Percentiles rank a stretch among this genome's conserved stretches.
Conservation (phyloP, 2,329 filamentous ascomycete genomes). For the Aspergillus fumigatus region DNA sequence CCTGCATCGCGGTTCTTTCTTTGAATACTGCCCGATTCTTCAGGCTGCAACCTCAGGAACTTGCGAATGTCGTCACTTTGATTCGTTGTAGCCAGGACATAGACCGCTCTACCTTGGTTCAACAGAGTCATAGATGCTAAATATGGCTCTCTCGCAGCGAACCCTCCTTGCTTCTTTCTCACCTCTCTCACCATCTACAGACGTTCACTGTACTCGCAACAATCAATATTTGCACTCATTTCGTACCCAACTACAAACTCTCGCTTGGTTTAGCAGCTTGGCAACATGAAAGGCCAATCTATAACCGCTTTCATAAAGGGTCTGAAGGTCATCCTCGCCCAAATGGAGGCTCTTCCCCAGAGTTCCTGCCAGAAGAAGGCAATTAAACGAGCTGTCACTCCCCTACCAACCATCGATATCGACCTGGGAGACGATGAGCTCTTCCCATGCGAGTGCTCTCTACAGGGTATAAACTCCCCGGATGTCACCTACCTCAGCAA, state of each 20-base stretch:
- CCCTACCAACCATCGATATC: neutral
- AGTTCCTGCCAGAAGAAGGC: neutral
- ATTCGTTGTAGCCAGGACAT: neutral
- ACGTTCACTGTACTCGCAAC: neutral
- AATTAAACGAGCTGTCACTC: neutral
- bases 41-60: neutral
- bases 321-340: neutral
- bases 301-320: neutral
- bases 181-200: neutral
- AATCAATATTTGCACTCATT: neutral
- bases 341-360: neutral
- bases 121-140: neutral
- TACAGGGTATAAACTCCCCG: neutral
- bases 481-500: neutral
- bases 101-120: neutral
- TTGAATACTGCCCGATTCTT: neutral
- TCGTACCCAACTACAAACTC: neutral
- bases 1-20: neutral
- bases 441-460: neutral
- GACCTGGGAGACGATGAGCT: neutral
- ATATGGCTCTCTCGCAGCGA: neutral
- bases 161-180: neutral
- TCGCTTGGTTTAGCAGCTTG: neutral
- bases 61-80: neutral
- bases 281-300: neutral